Conservation (phyloP, 1,139 yeast species). For the Pichiaceae sp. region DNA sequence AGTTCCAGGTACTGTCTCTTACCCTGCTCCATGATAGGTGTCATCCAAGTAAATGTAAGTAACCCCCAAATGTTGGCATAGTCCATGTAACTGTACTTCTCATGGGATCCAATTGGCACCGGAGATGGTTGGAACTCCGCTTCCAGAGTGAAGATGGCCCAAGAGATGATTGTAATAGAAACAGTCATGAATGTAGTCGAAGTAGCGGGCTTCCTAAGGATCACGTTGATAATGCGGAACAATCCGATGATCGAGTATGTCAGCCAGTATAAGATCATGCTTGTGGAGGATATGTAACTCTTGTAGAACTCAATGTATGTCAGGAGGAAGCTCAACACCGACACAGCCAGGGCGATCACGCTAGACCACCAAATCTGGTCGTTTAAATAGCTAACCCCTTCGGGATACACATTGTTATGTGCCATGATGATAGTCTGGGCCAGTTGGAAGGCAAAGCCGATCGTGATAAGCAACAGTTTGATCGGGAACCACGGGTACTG, state of each 20-base stretch:
- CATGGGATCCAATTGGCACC: slow-evolving; percentile 29
- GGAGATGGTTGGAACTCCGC: slow-evolving; percentile 31
- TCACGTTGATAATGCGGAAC: slow-evolving; percentile 37
- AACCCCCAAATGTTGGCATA: slow-evolving; percentile 74
- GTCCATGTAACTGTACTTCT: slow-evolving; percentile 58
- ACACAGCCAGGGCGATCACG: slow-evolving; percentile 30
- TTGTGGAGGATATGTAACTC: slow-evolving; percentile 55
- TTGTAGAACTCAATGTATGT: slow-evolving; percentile 71
- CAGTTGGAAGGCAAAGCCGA: slow-evolving; percentile 33
- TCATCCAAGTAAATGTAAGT: slow-evolving; percentile 88
- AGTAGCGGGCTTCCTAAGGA: slow-evolving; percentile 36
- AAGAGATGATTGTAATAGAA: slow-evolving; percentile 40
- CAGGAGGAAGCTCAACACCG: slow-evolving; percentile 44
- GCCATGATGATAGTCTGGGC: slow-evolving; percentile 22
- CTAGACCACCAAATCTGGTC: slow-evolving; percentile 40
- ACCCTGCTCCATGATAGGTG: slow-evolving; percentile 81
- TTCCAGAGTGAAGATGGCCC: slow-evolving; percentile 48
- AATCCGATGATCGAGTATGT: slow-evolving; percentile 36
- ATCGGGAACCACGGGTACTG: slow-evolving; percentile 27
- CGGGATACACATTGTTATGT: slow-evolving; percentile 19
- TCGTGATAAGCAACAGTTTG: slow-evolving; percentile 33
- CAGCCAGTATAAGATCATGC: slow-evolving; percentile 72
- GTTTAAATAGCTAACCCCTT: slow-evolving; percentile 19
- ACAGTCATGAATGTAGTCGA: slow-evolving; percentile 36
- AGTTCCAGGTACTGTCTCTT: slow-evolving; percentile 65